Conservation (phyloP, 1,284 basidiomycete species). For the Quambalaria eucalypti region DNA sequence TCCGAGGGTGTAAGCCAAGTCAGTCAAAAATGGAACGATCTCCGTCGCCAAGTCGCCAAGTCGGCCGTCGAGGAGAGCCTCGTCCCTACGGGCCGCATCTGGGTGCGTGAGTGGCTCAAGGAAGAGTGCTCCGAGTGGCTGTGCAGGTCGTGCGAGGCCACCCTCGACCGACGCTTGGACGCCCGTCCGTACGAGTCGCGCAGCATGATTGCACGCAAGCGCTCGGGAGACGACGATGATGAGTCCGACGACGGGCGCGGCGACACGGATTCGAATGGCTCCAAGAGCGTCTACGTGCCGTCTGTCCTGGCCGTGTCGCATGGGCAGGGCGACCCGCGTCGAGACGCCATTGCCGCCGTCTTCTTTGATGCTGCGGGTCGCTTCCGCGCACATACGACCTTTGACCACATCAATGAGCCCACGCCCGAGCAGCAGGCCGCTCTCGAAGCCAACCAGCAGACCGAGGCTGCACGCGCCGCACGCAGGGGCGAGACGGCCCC, state of each 20-base stretch:
- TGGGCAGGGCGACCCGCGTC: constrained; percentile 85
- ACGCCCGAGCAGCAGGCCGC: constrained; percentile 11
- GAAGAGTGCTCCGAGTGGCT: constrained; percentile 74
- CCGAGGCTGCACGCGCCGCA: constrained; percentile 14
- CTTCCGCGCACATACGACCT: constrained; percentile 73
- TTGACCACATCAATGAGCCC: constrained; percentile 57
- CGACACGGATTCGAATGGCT: constrained; percentile 55
- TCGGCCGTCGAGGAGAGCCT: constrained; percentile 71
- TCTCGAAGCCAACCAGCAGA: constrained; percentile 9
- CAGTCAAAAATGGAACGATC: constrained; percentile 83
- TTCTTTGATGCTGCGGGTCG: constrained; percentile 80
- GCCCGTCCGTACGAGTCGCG: constrained; percentile 61
- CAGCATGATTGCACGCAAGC: constrained; percentile 34
- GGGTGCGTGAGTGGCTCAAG: constrained; percentile 79
- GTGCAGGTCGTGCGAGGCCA: constrained; percentile 28
- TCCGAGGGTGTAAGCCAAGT: constrained; percentile 78
- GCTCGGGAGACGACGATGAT: constrained; percentile 10
- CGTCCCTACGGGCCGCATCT: constrained; percentile 71
- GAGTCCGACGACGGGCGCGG: constrained; percentile 47
- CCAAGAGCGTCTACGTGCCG: constrained; percentile 50
- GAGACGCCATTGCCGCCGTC: constrained; percentile 76
- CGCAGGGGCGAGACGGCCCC: constrained; percentile 53
- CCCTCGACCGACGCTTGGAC: constrained; percentile 45
- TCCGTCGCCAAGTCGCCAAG: constrained; percentile 68
- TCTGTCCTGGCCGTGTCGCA: constrained; percentile 86